Evolutionary conservation across 2,329 filamentous ascomycete species (phyloP), one percentile per base, ranked within the genome.

Genomic region (Microsporum audouinii): DNA sequence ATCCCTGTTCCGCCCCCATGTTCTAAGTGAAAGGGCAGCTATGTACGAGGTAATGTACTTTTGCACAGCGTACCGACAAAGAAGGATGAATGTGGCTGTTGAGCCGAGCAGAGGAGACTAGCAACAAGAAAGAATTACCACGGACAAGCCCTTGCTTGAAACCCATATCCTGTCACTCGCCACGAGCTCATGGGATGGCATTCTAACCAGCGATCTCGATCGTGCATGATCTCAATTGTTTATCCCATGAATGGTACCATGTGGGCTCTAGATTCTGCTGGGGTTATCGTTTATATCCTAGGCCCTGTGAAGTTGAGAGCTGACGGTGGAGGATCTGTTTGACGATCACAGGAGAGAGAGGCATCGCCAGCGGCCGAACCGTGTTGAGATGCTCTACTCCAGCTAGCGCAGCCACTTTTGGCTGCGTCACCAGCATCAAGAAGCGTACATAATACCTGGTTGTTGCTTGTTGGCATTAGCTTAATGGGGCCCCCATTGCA

Each of bases 1-100:
- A 47, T 45, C 57, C 57, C 23, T 59, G 39, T 47, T 59, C 39
- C 39, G 57, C 29, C 39, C 17, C 57, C 39, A n/a, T 59, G 57
- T 17, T 47, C 27, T 53, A 33, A 29, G 49, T 12, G 12, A 34
- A 53, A 14, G 3, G 31, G 5, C 29, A 29, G 23, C 29, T 43
- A 43, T 43, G n/a, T 43, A 5, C 17, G 39, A 43, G 17, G 17
- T 43, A n/a, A n/a, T 17, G 17, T 14, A 5, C 10, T 36, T 43
- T 43, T n/a, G 3, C 47, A n/a, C 5, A 12, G 47, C 2, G 3
- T 23, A 10, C 27, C 8, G 14, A 53, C 49, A 53, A 34, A 53
- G 49, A 31, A 27, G n/a, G 45, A 53, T 17, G 49, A 17, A 7
- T 29, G 31, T 53, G 49, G 31, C 49, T 29, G 31, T 3, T 17